Evolutionary conservation across 2,329 filamentous ascomycete genomes (phyloP).

Genomic region (Botrytis cinerea): DNA sequence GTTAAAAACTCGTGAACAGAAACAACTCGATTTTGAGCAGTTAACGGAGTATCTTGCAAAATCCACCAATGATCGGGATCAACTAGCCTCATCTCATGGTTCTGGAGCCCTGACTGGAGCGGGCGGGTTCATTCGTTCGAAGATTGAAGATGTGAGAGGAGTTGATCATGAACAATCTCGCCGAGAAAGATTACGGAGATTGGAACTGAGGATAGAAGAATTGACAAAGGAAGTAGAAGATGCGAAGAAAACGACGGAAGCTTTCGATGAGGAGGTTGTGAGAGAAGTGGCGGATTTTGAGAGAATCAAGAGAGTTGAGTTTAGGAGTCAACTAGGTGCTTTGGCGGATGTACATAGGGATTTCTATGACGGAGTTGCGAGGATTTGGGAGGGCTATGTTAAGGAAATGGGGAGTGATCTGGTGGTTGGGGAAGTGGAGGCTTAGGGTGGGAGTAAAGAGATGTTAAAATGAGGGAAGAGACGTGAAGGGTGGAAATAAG

Average conservation of each 20-base stretch:
- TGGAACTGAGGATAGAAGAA: slow-evolving; percentile 91
- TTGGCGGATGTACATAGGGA: slow-evolving; percentile 82
- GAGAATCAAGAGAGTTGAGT: slow-evolving; percentile 91
- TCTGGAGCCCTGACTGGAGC: slow-evolving; percentile 68
- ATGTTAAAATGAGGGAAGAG: not conserved
- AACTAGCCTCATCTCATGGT: slow-evolving; percentile 59
- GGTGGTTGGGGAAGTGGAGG: slow-evolving; percentile 11
- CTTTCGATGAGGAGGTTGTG: slow-evolving; percentile 95
- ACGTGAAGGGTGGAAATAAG: not conserved
- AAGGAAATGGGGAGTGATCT: slow-evolving; percentile 64
- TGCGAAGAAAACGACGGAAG: slow-evolving; percentile 82
- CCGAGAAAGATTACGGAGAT: slow-evolving; percentile 81
- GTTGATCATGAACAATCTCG: slow-evolving; percentile 94
- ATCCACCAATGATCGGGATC: slow-evolving; percentile 82
- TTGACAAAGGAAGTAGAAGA: slow-evolving; percentile 86
- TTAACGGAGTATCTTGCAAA: slow-evolving; percentile 95
- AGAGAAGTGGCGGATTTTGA: slow-evolving; percentile 94
- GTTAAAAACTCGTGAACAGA: slow-evolving; percentile 91
- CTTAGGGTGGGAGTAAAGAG: not conserved
- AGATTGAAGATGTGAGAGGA: slow-evolving; percentile 94
- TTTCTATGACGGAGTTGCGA: slow-evolving; percentile 79
- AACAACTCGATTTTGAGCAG: slow-evolving; percentile 96
- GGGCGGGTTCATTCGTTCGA: slow-evolving; percentile 83
- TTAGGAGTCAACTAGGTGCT: slow-evolving; percentile 80
- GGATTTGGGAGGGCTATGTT: slow-evolving; percentile 89